Evolutionary conservation across 352 stramenopile genomes (phyloP), one percentile per base, ranked within the genome.

Genomic region (Pythium insidiosum): DNA sequence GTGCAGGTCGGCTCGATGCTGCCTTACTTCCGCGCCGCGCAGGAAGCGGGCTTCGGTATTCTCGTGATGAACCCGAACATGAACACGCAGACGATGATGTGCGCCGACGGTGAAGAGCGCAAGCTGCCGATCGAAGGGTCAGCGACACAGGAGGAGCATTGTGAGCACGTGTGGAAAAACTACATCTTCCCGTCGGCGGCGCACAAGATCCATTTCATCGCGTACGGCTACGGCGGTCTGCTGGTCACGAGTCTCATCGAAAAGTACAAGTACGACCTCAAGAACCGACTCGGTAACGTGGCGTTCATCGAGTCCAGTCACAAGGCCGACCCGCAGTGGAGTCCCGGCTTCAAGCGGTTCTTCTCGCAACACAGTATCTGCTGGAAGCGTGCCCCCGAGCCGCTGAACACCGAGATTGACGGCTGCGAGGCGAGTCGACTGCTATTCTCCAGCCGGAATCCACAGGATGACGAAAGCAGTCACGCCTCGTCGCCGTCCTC

Each of bases 41-140:
- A 78, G 34, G 52, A 65, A 10, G 66, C 70, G 2, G 86, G 86
- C 2, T 96, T 89, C 47, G 82, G 75, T 24, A 67, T 96, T 19
- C 46, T 94, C 18, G 80, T 96, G 18, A 88, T 92, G 66, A 93
- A 94, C 52, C 84, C 86, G 2, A 96, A 95, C 61, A 87, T 88
- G 61, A 96, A 96, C 56, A 91, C 84, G 22, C 73, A 87, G 47
- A 52, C 79, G 5, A 87, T 94, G 62, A 53, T 81, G n/a, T 58
- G 67, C 2, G 39, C 40, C 2, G 73, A 84, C 36, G 62, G 78
- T 19, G 38, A 55, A n/a, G 53, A 68, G 12, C 65, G 76, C 35
- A 95, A 95, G 51, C 63, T 93, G 48, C 66, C 80, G 0, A 95
- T 96, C 38, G 63, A 78, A 38, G 73, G 72, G 9, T 94, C 80